These are phyloP conservation scores for Aspergillus aculeatinus DNA, from an alignment of 2,329 filamentous ascomycete genomes.

Conservation along the genomic window DNA sequence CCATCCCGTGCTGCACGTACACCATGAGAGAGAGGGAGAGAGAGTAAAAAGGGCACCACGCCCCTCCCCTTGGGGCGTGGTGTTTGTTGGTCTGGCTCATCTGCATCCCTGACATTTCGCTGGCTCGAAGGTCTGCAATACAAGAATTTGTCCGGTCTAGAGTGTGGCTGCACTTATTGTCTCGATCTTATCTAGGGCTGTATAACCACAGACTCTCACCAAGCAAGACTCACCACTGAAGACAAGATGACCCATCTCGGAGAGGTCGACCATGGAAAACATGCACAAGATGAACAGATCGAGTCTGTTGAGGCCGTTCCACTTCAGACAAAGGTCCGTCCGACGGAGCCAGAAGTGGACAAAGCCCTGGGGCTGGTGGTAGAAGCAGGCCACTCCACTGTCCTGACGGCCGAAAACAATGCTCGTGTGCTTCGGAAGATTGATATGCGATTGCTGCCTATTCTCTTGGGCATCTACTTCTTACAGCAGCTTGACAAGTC, in stretches of 20 bases:
- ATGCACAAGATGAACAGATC: slow-evolving; percentile 27
- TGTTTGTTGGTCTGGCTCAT: neutral
- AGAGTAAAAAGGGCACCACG: neutral
- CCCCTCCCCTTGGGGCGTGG: neutral
- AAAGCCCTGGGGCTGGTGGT: slow-evolving; percentile 53
- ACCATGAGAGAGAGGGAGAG: neutral
- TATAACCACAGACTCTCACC: neutral
- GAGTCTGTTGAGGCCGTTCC: slow-evolving; percentile 24
- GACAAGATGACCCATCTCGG: slow-evolving; percentile 22
- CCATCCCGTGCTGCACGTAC: neutral
- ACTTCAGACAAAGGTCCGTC: neutral
- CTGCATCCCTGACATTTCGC: neutral
- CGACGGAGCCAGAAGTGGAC: slow-evolving; percentile 33
- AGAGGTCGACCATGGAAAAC: slow-evolving; percentile 17
- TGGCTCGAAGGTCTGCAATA: neutral
- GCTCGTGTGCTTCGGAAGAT: slow-evolving; percentile 52
- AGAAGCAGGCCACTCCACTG: slow-evolving; percentile 45
- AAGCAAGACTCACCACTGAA: slow-evolving; percentile 5
- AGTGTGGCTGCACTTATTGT: no score
- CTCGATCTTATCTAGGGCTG: neutral
- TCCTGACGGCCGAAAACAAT: slow-evolving; percentile 55
- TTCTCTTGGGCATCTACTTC: slow-evolving; percentile 62
- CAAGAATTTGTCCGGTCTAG: no score
- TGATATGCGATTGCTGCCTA: slow-evolving; percentile 52
- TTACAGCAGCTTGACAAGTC: slow-evolving; percentile 65